Percentiles rank a stretch among this genome's conserved stretches.
These are phyloP conservation scores for Spergularia bocconei DNA, from an alignment of 148 eudicot species.

Conservation along the genomic window DNA sequence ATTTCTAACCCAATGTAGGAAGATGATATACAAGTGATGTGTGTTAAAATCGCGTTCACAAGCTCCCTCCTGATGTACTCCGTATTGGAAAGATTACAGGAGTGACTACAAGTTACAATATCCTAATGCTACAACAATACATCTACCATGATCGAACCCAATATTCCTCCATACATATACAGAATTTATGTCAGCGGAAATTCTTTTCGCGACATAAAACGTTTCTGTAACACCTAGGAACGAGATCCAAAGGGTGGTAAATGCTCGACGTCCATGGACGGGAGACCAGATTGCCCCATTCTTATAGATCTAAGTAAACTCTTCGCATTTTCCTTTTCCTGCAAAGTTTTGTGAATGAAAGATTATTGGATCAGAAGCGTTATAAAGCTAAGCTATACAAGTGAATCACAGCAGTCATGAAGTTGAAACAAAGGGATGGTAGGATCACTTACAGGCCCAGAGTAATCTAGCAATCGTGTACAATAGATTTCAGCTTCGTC, in stretches of 20 bases:
- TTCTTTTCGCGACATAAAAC: neutral
- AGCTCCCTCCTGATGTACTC: neutral
- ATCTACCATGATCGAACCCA: constrained; percentile 11
- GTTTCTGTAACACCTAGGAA: constrained; percentile 4
- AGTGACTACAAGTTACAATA: constrained; percentile 11
- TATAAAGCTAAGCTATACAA: neutral
- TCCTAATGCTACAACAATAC: constrained; percentile 9
- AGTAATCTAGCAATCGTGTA: constrained; percentile 81
- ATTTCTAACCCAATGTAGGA: too few species aligned
- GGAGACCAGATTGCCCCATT: constrained; percentile 52
- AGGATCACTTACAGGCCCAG: constrained; percentile 73
- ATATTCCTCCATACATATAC: constrained; percentile 20
- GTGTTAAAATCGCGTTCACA: too few species aligned
- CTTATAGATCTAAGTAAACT: constrained; percentile 80
- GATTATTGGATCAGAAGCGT: neutral
- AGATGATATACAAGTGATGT: too few species aligned
- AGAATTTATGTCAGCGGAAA: constrained; percentile 20
- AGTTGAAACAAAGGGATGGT: neutral
- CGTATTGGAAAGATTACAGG: neutral
- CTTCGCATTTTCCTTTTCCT: constrained; percentile 97
- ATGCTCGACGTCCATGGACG: constrained; percentile 57
- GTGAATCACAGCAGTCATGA: neutral
- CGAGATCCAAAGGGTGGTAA: constrained; percentile 48
- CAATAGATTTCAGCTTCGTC: constrained; percentile 95
- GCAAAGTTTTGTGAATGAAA: constrained; percentile 24